Evolutionary conservation across 768 basidiomycete genomes (phyloP).

Genomic region (Leccinum imitatum): DNA sequence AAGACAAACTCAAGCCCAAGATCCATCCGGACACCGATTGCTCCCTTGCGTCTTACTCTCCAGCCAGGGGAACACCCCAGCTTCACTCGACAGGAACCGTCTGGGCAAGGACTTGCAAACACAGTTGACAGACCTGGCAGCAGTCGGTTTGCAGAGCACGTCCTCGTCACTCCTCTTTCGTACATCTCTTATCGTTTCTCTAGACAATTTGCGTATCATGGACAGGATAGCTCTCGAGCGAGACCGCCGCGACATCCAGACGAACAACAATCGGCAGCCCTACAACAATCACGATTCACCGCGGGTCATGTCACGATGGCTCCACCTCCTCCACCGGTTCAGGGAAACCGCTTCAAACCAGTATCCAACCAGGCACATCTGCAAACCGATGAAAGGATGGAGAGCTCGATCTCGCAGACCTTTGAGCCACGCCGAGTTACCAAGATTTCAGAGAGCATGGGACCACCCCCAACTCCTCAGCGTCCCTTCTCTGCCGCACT

Average conservation of each 20-base stretch:
- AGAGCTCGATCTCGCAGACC: slow-evolving; percentile 11
- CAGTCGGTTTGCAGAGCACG: slow-evolving; percentile 51
- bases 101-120: slow-evolving; percentile 13
- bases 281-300: slow-evolving; percentile 36
- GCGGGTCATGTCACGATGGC: slow-evolving; percentile 33
- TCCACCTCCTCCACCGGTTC: slow-evolving; percentile 29
- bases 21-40: slow-evolving; percentile 52
- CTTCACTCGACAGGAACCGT: slow-evolving; percentile 32
- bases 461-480: slow-evolving; percentile 54
- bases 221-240: slow-evolving; percentile 44
- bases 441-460: slow-evolving; percentile 39
- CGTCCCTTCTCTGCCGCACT: slow-evolving; percentile 25
- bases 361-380: slow-evolving; percentile 15
- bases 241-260: slow-evolving; percentile 41
- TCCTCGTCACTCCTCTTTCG: slow-evolving; percentile 11
- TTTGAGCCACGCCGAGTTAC: slow-evolving; percentile 23
- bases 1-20: slow-evolving; percentile 60
- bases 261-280: slow-evolving; percentile 40
- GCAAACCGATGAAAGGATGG: slow-evolving; percentile 13
- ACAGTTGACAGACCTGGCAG: slow-evolving; percentile 44
- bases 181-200: slow-evolving; percentile 9
- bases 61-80: slow-evolving; percentile 52
- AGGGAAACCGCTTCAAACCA: slow-evolving; percentile 26
- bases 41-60: slow-evolving; percentile 66
- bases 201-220: slow-evolving; percentile 70